Evolutionary conservation across 2,329 filamentous ascomycete species (phyloP), one percentile per base, ranked within the genome.

Genomic region (Cordyceps javanica): DNA sequence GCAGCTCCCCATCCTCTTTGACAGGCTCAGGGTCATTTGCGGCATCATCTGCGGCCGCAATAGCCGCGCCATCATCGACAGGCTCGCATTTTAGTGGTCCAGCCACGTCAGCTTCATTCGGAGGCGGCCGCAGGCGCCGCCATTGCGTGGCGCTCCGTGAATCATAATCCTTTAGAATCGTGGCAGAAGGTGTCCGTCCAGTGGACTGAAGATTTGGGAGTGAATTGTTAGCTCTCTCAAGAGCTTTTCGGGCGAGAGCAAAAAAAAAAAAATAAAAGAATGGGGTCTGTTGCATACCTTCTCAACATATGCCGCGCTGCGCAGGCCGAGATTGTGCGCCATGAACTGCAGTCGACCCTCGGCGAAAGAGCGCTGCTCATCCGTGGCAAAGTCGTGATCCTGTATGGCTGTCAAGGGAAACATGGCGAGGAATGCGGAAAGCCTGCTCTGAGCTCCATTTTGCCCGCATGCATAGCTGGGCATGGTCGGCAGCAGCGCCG

Each of bases 381-480:
- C 39, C 8, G 50, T 54, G 14, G 50, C 50, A 23, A 54, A 25
- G 11, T 54, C 50, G 19, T 26, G 21, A 11, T 54, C 26, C n/a
- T 38, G 38, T n/a, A 54, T 32, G 11, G 9, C 32, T 14, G 36
- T 44, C 25, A 54, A 19, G 11, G 50, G 50, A 16, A 42, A 44
- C 39, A 54, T 34, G 25, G 26, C 38, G 19, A 32, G 25, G 2
- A 54, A 42, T 3, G 50, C 38, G 5, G 50, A 19, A 5, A 54
- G 50, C n/a, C 25, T 44, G 38, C 38, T 54, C 38, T 54, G 25
- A 3, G 28, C 28, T 10, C 50, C 50, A 25, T 54, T 44, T 10
- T 54, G 34, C 38, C 50, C 50, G 14, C 50, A 54, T 26, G 50
- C 50, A 25, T 44, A 54, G 28, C 26, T 54, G 11, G 50, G 50